Evolutionary conservation across 148 eudicot species (phyloP).

Genomic region (Chenopodium formosanum): DNA sequence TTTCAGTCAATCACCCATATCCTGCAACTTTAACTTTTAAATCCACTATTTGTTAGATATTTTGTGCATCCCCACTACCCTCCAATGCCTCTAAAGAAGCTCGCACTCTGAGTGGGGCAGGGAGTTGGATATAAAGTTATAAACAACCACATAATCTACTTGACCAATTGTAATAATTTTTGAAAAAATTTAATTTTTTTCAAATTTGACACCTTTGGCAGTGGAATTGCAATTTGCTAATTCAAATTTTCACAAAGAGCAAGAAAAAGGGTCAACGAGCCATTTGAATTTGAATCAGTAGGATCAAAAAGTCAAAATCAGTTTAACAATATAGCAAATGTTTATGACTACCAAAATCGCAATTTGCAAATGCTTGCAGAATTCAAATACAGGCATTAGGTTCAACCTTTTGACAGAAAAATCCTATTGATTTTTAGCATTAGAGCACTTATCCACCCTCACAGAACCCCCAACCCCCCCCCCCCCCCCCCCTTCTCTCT

Average conservation of each 20-base stretch:
- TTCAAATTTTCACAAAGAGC: not conserved
- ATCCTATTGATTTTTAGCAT: not conserved
- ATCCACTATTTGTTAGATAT: not conserved
- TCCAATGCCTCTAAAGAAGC: not conserved
- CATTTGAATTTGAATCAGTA: not conserved
- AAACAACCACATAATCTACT: not conserved
- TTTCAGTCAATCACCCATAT: not conserved
- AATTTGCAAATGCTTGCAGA: not conserved
- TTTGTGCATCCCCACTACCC: not conserved
- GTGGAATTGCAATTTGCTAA: not conserved
- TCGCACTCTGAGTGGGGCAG: not conserved
- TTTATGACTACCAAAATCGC: not conserved
- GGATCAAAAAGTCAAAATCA: not conserved
- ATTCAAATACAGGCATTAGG: not conserved
- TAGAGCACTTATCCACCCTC: no score
- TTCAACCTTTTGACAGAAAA: no score
- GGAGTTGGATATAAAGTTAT: not conserved
- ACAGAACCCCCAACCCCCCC: no score
- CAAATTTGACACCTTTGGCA: not conserved
- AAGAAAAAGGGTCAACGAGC: not conserved
- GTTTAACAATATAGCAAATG: not conserved
- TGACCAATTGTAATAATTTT: no score
- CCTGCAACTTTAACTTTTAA: not conserved
- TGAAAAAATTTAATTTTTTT: not conserved
- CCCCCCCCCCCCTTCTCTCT: no score